phyloP scores from a whole-genome alignment of 208 protist species.

The Leishmania amazonensis region DNA sequence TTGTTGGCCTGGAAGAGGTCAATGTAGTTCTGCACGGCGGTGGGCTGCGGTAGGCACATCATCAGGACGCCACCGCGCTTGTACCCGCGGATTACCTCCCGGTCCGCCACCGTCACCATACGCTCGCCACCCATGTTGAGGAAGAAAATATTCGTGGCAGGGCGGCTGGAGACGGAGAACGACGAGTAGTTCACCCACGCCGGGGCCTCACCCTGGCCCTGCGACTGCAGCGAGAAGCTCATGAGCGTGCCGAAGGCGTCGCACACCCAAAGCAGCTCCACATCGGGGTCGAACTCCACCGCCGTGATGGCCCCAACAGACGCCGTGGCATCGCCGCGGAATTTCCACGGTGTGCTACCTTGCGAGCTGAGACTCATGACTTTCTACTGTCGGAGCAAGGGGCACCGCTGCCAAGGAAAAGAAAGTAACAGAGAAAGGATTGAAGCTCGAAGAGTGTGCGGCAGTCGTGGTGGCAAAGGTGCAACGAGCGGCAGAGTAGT shows the following conservation, averaged over 20 bases:
- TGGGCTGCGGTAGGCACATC: slow-evolving; percentile 62
- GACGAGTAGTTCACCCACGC: slow-evolving; percentile 81
- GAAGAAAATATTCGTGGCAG: slow-evolving; percentile 72
- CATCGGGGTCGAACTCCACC: slow-evolving; percentile 86
- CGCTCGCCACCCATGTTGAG: slow-evolving; percentile 56
- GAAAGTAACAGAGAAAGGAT: not conserved
- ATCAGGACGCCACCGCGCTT: slow-evolving; percentile 77
- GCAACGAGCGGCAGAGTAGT: not conserved
- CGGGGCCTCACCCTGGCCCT: slow-evolving; percentile 57
- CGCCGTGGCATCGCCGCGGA: slow-evolving; percentile 61
- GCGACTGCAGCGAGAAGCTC: slow-evolving; percentile 73
- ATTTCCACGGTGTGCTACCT: slow-evolving; percentile 65
- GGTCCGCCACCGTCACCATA: slow-evolving; percentile 81
- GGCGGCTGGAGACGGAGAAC: slow-evolving; percentile 70
- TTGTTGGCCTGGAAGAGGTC: slow-evolving; percentile 77
- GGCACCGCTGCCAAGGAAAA: not conserved
- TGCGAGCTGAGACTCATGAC: slow-evolving; percentile 30
- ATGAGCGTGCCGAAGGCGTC: slow-evolving; percentile 83
- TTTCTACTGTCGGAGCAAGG: not conserved
- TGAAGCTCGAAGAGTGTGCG: not conserved
- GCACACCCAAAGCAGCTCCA: slow-evolving; percentile 87
- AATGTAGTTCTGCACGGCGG: slow-evolving; percentile 77
- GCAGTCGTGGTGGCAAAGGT: not conserved
- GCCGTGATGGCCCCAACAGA: slow-evolving; percentile 74
- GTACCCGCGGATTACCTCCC: slow-evolving; percentile 77